These are phyloP conservation scores for Prunus mongolica DNA, from an alignment of 306 rosid genomes.

Conservation along the genomic window DNA sequence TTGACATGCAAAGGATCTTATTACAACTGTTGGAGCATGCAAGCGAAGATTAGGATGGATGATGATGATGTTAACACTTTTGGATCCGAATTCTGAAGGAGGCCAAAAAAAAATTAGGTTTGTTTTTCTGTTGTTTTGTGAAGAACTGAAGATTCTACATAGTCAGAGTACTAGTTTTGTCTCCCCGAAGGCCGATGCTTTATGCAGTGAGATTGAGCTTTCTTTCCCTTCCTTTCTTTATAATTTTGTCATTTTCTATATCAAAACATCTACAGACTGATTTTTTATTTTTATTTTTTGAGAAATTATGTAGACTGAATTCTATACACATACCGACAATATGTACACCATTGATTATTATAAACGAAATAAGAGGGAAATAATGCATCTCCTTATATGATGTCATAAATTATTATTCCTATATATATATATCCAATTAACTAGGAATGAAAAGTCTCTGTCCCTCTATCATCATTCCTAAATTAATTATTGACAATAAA, in stretches of 20 bases:
- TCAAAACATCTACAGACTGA: slow-evolving; percentile 18
- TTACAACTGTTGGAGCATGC: slow-evolving; percentile 49
- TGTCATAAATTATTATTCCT: no score
- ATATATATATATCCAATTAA: no score
- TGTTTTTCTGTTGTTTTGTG: slow-evolving; percentile 51
- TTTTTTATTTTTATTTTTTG: not conserved
- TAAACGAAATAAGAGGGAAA: no score
- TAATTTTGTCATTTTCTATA: slow-evolving; percentile 66
- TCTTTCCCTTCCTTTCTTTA: slow-evolving; percentile 47
- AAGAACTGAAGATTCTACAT: slow-evolving; percentile 70
- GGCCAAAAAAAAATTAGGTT: not conserved
- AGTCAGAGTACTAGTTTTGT: slow-evolving; percentile 49
- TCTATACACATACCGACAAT: no score
- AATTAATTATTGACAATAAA: no score
- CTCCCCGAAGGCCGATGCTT: slow-evolving; percentile 45
- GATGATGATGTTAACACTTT: slow-evolving; percentile 23
- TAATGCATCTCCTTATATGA: no score
- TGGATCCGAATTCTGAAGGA: slow-evolving; percentile 30
- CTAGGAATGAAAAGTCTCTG: no score
- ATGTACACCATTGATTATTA: no score
- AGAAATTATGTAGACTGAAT: no score
- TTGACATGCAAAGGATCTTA: slow-evolving; percentile 46
- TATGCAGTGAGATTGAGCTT: slow-evolving; percentile 80
- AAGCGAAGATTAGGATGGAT: slow-evolving; percentile 1
- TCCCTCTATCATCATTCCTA: no score